Evolutionary conservation across 2,329 filamentous ascomycete genomes (phyloP), one percentile per base, ranked within the genome.

Genomic region (Apiospora rasikravindrae): DNA sequence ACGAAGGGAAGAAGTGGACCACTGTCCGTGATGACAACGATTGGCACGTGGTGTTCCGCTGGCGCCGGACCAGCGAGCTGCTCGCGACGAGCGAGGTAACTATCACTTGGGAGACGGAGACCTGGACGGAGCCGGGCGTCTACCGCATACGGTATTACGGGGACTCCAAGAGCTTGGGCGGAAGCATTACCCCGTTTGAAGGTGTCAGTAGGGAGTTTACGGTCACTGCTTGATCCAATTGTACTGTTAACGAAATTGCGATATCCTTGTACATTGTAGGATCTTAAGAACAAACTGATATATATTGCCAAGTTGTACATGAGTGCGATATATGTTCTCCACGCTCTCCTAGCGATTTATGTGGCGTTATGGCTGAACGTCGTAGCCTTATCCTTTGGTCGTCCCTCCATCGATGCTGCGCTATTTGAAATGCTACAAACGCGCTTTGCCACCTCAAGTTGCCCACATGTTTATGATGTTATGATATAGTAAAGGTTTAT

Each of bases 101-200:
- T 0, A 86, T 98, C 67, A 87, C 86, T 67, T 98, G 95, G 95
- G 91, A 95, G 81, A 92, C 94, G 75, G 91, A 93, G 81, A 70
- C 77, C 69, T 86, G 86, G 75, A 85, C 85, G 53, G 83, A 84
- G 75, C 82, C 79, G 13, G 95, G 93, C 0, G 88, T 86, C 73
- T 98, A 97, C 82, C 86, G 94, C 47, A 82, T 98, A 61, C 88
- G 86, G 81, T 98, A 98, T 80, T 95, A 91, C 82, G 95, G 95
- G 0, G 94, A 97, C 82, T 86, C 89, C 24, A 98, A 94, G 86
- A 84, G 86, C 24, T 80, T 90, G 72, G 85, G 84, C 19, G 93
- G 92, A 0, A 82, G 79, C 14, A 89, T 96, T 57, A 89, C 85
- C 19, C 82, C 87, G 10, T 97, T 98, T 83, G 89, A 93, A 75